Base-by-base conservation (phyloP, 257 asterid genomes). In the Penstemon eatonii region DNA sequence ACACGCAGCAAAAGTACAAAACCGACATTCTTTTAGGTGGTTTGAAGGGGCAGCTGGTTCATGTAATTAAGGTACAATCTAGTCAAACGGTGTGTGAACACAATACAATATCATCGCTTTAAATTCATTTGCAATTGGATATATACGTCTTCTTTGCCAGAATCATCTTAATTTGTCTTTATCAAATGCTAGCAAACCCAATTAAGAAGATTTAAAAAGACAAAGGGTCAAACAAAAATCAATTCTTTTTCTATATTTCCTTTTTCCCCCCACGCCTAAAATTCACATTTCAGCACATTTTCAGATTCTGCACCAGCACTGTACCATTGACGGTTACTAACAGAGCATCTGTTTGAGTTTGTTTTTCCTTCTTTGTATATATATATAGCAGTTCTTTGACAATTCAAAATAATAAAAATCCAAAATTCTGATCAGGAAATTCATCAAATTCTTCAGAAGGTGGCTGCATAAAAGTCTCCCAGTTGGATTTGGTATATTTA, bases 71-170 rank as follows among this genome's bases (percentile, higher is more conserved):
- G 67, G 60, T 68, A 56, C 19, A 44, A 5, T 11, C 13, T 4
- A 37, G 75, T 81, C 83, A 75, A 76, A 76, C 78, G 66, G 74
- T 41, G 81, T 80, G 85, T 76, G 85, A 81, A 80, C 84, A 41
- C 4, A 25, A 25, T 25, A 25, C 33, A 25, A 25, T 25, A 7
- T 33, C 3, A 7, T 4, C 62, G 4, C 11, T 46, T 46, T 6
- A 46, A 46, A 25, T 25, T 25, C 33, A 25, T 25, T 25, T 25
- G 33, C 33, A 1, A 25, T 25, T 25, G 33, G 33, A 25, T 25
- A 25, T 25, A 25, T 25, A 25, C 33, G 33, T 25, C 33, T 25
- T 25, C 33, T 25, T 25, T 25, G 33, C 33, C 33, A 25, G 33
- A 25, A 25, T 25, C 33, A 25, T 25, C 33, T 25, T 25, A 25